Evolutionary conservation across 495 filamentous ascomycete genomes (phyloP), one percentile per base, ranked within the genome.

Genomic region (Viridothelium virens): DNA sequence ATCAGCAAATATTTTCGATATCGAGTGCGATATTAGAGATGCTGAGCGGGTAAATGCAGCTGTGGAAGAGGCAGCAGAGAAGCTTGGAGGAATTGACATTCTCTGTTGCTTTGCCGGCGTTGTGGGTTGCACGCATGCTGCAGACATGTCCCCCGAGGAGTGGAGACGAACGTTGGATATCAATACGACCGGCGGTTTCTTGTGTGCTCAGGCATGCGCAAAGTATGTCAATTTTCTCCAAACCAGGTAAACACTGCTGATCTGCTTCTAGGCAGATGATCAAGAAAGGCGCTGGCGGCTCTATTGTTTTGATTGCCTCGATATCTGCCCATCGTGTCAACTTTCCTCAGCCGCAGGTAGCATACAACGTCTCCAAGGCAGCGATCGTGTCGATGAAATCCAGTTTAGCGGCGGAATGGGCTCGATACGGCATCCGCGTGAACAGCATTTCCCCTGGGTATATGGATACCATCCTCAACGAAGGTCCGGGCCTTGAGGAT

Each of bases 391-490:
- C 81, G 62, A 74, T 91, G 68, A 83, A 80, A 36, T 82, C 80
- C 62, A 84, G 76, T 38, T 75, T 92, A 34, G 88, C 87, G 6
- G 86, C 81, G 0, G 89, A 91, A 70, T 90, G 87, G 85, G 81
- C 82, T 7, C 70, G 76, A 0, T 77, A 83, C 69, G 84, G 85
- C 2, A 90, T 92, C 62, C 75, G 87, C 16, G 85, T 88, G 2
- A 92, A 92, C 67, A 84, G 79, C 36, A 79, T 92, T 14, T 84
- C 79, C 34, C 89, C 90, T 0, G 89, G 89, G 3, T 91, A 92
- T 71, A 92, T 91, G 87, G 86, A 91, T 70, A 92, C 89, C 0
- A 83, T 91, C n/a, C 71, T 91, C 64, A 91, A 90, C 70, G 86
- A 85, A 66, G 87, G 87, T 0, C 80, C 82, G 0, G 82, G 82